Percentiles rank a stretch among this genome's conserved stretches.
Evolutionary conservation across 164 flowering plant species (phyloP).

Genomic region (Magnolia changhungtana): DNA sequence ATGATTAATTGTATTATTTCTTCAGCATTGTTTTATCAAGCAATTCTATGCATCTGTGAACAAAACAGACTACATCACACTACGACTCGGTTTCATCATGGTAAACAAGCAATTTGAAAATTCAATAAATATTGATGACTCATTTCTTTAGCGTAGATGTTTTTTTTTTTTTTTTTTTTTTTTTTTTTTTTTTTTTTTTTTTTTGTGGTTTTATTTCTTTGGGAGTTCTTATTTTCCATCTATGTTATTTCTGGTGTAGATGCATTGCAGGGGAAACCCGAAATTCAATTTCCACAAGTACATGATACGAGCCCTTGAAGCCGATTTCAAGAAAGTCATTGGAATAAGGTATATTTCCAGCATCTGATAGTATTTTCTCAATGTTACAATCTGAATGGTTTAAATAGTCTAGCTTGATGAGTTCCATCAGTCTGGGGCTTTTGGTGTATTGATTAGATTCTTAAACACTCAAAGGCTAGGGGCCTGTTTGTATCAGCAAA

Average conservation of each 20-base stretch:
- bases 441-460: too few species aligned
- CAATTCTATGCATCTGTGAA: constrained; percentile 73
- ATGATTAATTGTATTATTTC: constrained; percentile 4
- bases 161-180: neutral
- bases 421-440: too few species aligned
- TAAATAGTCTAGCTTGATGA: too few species aligned
- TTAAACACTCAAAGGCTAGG: neutral
- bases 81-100: constrained; percentile 38
- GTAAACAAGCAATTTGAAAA: neutral
- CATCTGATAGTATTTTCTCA: neutral
- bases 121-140: neutral
- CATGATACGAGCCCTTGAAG: constrained; percentile 23
- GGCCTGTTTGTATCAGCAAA: neutral
- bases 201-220: neutral
- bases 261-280: constrained; percentile 17
- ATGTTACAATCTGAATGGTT: too few species aligned
- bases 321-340: constrained; percentile 23
- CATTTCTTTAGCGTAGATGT: neutral
- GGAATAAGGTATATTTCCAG: constrained; percentile 17
- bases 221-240: neutral
- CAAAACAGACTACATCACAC: constrained; percentile 59
- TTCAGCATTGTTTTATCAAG: constrained; percentile 60
- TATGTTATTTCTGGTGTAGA: constrained; percentile 1
- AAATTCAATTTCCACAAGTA: constrained; percentile 21
- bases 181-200: too few species aligned